A percentile compares a stretch with the other conserved stretches of the same genome.
Evolutionary conservation across 345 rosid species (phyloP).

Genomic region (Nephelium lappaceum): DNA sequence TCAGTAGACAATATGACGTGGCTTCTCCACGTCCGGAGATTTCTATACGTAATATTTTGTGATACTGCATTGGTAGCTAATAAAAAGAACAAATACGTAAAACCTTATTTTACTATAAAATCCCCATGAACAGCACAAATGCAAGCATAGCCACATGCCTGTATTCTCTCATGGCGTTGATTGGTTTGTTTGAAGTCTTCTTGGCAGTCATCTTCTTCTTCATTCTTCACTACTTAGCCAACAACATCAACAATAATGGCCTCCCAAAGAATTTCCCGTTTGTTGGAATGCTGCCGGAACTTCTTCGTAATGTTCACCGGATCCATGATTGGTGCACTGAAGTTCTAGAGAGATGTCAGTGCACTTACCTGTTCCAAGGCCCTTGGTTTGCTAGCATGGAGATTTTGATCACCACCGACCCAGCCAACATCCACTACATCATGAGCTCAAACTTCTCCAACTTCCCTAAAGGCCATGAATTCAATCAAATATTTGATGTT

Average conservation of each 20-base stretch:
- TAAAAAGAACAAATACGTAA: too few relatives aligned
- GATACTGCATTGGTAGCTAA: too few relatives aligned
- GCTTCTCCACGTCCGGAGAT: too few relatives aligned
- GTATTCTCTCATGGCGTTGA: too few relatives aligned
- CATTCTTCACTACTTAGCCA: conserved; percentile 15
- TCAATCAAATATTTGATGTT: conserved; percentile 50
- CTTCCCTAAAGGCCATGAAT: conserved; percentile 62
- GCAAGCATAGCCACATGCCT: too few relatives aligned
- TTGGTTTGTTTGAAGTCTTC: conserved; percentile 20
- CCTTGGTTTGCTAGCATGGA: conserved; percentile 38
- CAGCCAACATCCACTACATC: conserved; percentile 55
- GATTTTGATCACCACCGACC: conserved; percentile 49
- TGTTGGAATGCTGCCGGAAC: conserved; percentile 57
- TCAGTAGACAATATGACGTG: too few relatives aligned
- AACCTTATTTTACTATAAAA: too few relatives aligned
- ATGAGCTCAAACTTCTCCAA: conserved; percentile 58
- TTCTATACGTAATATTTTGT: too few relatives aligned
- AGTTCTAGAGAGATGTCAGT: conserved; percentile 21
- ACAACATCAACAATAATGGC: conserved; percentile 20
- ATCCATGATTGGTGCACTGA: conserved; percentile 39
- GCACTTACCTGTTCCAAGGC: conserved; percentile 44
- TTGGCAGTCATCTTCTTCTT: conserved; percentile 42
- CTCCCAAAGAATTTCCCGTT: conserved; percentile 46
- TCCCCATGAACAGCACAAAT: too few relatives aligned
- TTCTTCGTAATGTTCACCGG: conserved; percentile 31